Base-by-base conservation (phyloP, 768 basidiomycete species). In the Cystofilobasidium ferigula region DNA sequence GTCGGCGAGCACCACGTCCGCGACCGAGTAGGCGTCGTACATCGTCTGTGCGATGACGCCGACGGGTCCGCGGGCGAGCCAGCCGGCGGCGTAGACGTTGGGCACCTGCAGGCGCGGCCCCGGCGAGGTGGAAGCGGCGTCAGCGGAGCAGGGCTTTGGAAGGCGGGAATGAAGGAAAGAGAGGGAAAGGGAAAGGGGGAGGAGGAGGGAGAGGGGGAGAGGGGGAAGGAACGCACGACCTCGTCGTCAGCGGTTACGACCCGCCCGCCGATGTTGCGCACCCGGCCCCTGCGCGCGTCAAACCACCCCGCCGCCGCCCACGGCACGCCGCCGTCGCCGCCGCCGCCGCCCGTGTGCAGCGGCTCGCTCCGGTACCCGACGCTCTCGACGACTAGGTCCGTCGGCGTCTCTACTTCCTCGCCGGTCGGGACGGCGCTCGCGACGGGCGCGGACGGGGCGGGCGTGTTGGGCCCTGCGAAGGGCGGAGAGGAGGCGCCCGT, bases 11-110 rank as follows among this genome's bases (percentile, higher is more conserved):
- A 97, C 82, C 0, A 81, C 78, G 43, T 87, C 84, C 2, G 88
- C 86, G 2, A 89, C 84, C 3, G 81, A 80, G 73, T 91, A 90
- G 26, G 93, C 88, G 73, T 95, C 82, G 76, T 89, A 84, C 91
- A 99, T 91, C 38, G 95, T 95, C 3, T 85, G 81, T 1, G 90
- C 92, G 53, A 98, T 80, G 16, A 98, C 92, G 13, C 93, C 93
- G 61, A 83, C 85, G 0, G 95, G 92, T 40, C 94, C 94, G 3
- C 82, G 84, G 2, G 89, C 86, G 2, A 89, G 86, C 95, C 95
- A 99, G 13, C 94, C 94, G 1, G 88, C 86, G 1, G 89, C 86
- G 73, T 95, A 99, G n/a, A 93, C 79, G 65, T 83, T 83, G 5
- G 76, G 72, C 8, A 79, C 64, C 75, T 77, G 71, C 22, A n/a